Evolutionary conservation across 169 alveolate genomes (phyloP), one percentile per base, ranked within the genome.

Genomic region (Plasmodium cynomolgi): DNA sequence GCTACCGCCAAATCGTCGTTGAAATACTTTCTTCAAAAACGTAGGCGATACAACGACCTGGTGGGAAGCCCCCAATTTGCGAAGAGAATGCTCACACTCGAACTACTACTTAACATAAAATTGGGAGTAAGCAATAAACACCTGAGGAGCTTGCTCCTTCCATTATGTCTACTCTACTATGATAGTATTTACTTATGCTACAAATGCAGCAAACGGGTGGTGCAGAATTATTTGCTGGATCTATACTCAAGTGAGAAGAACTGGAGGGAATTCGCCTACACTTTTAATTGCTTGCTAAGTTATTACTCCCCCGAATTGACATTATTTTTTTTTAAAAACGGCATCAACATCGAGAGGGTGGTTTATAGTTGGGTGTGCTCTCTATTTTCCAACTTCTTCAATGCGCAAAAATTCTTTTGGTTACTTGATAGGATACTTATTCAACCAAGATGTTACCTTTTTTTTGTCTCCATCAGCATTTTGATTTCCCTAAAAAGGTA

Each of bases 201-300:
- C 72, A 88, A 88, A 56, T 88, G 94, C 71, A 41, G 44, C 33
- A 56, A 88, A 41, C 39, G 81, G 68, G 68, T 88, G n/a, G 29
- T 88, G 13, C 37, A 88, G 81, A 88, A 58, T 3, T 88, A 88
- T 79, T 79, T 88, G 47, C 20, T 88, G n/a, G 90, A 79, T 29
- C 11, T 88, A 37, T 79, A 79, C 50, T 39, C 41, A 58, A 88
- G 72, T 88, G 71, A 34, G 20, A 23, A 79, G 26, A 68, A 37
- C 20, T 79, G 62, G 23, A 17, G 72, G n/a, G 83, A 79, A 88
- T 79, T 72, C 73, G 17, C 71, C 1, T 79, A 58, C 37, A 88
- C 82, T 26, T 88, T 88, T 39, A 88, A 88, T 79, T 77, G 90
- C 31, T 82, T 88, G 20, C 72, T 88, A 88, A 88, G 39, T 58